Base-by-base conservation (phyloP, 148 eudicot genomes). In the Polygonum aviculare region DNA sequence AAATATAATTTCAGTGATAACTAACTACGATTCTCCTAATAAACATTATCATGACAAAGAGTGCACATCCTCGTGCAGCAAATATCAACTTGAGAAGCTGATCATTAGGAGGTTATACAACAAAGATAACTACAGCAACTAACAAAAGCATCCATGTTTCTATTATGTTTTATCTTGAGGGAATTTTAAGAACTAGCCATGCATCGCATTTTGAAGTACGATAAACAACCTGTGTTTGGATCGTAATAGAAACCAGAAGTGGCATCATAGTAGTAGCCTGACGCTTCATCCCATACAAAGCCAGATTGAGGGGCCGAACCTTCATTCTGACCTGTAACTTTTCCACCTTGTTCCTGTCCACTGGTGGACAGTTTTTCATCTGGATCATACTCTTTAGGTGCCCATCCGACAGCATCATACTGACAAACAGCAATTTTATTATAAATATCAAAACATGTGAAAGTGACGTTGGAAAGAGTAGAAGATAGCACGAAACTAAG, bases 351-450 rank as follows among this genome's bases (percentile, higher is more conserved):
- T 77, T 88, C 87, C 65, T 86, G 92, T 80, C 78, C 85, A 72
- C 77, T 85, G 49, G 77, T 76, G 47, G 91, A 78, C 72, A 84
- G 88, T 73, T 84, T 94, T 69, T 92, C 97, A 79, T 95, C 96
- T 18, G 97, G 91, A 85, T 92, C 89, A 80, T 92, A 95, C 86
- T 95, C 98, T 82, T 95, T 95, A 35, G 98, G 98, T 63, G 98
- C 94, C 98, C 98, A 95, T 51, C 96, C 98, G 81, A 86, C 88
- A 78, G 94, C 93, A 85, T 95, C 97, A 78, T 95, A 95, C 98
- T 95, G 78, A 76, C 36, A 62, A 9, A 67, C 45, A 67, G 38
- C 19, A 35, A 67, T 35, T 15, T 35, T 38, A 67, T 10, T 19
- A 67, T 12, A 16, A 15, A 67, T 2, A 67, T 38, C 45, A 67